Base-by-base conservation (phyloP, 371 early-diverging fungal genomes). In the Chytridiales sp. region DNA sequence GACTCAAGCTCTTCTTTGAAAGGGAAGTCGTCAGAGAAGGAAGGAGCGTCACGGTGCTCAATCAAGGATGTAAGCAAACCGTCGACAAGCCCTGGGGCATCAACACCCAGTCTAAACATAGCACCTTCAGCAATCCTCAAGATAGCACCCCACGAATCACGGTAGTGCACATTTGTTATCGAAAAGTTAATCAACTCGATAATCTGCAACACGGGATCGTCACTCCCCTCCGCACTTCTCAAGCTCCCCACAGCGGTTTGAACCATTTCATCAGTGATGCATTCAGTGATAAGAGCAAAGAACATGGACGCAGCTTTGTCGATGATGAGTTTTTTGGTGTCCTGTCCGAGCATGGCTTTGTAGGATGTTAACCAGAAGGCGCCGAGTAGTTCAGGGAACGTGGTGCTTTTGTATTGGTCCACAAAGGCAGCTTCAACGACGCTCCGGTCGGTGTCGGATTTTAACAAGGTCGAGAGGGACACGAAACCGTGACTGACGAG, bases 1-100 rank as follows among this genome's bases (percentile, higher is more conserved):
- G 81, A 81, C 50, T 95, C 94, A 36, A 94, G 76, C 58, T 92
- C 90, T 38, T 84, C 84, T 70, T 92, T 93, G 73, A 85, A 87
- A 32, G 89, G 80, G 74, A 92, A 92, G 32, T 82, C 85, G 24
- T 57, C 56, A 3, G 60, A 56, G 58, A 74, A 77, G 26, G 64
- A 66, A 24, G 86, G 78, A 38, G 93, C 84, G 68, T 91, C 85
- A 43, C 95, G 86, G 62, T 94, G 80, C 32, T 83, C 84, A 46
- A 89, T 85, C n/a, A 95, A 69, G 21, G 85, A 68, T 9, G 75
- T 69, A 15, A 93, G 67, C 54, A 86, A 71, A 2, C 67, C 75
- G 40, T 85, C 81, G 75, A 93, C 77, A 36, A 85, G 55, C 3
- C 82, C 84, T 24, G 88, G 83, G 17, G 86, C 78, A 30, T 68